A percentile compares a stretch with the other conserved stretches of the same genome.
Evolutionary conservation across 768 basidiomycete genomes (phyloP).

Genomic region (Lactarius indigo): DNA sequence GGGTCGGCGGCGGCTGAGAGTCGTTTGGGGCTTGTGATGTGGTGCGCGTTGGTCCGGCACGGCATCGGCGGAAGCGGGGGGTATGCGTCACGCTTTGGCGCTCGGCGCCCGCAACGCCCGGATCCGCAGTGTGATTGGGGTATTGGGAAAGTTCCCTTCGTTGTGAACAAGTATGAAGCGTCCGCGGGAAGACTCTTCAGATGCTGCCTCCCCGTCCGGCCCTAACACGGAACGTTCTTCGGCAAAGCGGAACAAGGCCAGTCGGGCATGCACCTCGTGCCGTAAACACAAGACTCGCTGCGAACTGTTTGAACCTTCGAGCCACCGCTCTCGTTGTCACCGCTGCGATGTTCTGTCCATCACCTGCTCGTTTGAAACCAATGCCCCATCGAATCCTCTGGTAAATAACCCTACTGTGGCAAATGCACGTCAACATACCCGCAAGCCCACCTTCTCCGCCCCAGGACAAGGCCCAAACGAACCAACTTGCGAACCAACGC

Average conservation of each 20-base stretch:
- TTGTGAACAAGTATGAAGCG: conserved; percentile 16
- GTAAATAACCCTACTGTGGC: conserved; percentile 26
- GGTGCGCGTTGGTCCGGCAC: not conserved
- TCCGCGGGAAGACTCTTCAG: not conserved
- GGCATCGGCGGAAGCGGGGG: not conserved
- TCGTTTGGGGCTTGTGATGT: not conserved
- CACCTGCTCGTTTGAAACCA: conserved; percentile 45
- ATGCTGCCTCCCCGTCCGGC: not conserved
- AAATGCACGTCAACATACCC: not conserved
- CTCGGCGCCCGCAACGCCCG: not conserved
- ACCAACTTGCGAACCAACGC: conserved; percentile 22
- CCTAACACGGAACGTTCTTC: not conserved
- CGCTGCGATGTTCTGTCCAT: conserved; percentile 48
- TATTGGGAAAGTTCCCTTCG: not conserved
- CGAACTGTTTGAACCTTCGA: conserved; percentile 43
- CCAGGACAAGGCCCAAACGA: not conserved
- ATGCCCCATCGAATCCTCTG: conserved; percentile 26
- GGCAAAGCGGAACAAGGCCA: conserved; percentile 23
- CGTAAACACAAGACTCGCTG: conserved; percentile 49
- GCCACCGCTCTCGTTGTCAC: conserved; percentile 39
- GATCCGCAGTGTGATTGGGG: not conserved
- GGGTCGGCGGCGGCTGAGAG: not conserved
- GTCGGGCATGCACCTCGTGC: conserved; percentile 41
- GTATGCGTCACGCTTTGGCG: not conserved
- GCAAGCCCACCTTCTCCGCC: not conserved